Evolutionary conservation across 169 alveolate genomes (phyloP).

Genomic region (Besnoitia besnoiti): DNA sequence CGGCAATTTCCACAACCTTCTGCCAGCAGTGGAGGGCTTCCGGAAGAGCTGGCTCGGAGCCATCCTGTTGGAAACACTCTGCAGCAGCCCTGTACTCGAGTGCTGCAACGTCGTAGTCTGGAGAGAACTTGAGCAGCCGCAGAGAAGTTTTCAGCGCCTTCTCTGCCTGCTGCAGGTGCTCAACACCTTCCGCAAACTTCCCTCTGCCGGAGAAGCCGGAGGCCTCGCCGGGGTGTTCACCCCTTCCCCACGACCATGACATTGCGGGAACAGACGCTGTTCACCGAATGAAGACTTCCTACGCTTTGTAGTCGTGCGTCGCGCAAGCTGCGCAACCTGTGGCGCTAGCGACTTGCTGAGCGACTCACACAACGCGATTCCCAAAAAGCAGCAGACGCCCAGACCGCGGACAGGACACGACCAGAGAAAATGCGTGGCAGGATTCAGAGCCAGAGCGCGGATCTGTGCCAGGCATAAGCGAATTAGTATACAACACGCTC

Average conservation of each 20-base stretch:
- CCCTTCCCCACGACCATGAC: background rate
- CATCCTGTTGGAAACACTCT: background rate
- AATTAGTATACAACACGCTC: too few species aligned
- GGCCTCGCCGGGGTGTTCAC: background rate
- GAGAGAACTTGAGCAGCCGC: background rate
- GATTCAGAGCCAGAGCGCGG: too few species aligned
- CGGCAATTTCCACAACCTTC: background rate
- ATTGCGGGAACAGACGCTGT: background rate
- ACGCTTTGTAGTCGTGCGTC: too few species aligned
- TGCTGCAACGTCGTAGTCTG: conserved; percentile 10
- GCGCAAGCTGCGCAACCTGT: too few species aligned
- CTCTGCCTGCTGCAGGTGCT: conserved; percentile 10
- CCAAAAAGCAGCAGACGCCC: too few species aligned
- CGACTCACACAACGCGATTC: too few species aligned
- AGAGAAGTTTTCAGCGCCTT: conserved; percentile 3
- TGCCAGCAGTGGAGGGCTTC: conserved; percentile 8
- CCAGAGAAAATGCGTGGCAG: too few species aligned
- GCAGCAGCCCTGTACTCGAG: conserved; percentile 8
- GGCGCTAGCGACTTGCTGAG: too few species aligned
- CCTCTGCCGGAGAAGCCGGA: background rate
- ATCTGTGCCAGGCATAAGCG: too few species aligned
- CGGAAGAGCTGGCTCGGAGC: background rate
- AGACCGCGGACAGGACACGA: too few species aligned
- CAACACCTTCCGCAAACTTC: background rate
- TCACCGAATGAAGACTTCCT: too few species aligned